Conservation (phyloP, 129 eudicot species). For the Flaveria bidentis region DNA sequence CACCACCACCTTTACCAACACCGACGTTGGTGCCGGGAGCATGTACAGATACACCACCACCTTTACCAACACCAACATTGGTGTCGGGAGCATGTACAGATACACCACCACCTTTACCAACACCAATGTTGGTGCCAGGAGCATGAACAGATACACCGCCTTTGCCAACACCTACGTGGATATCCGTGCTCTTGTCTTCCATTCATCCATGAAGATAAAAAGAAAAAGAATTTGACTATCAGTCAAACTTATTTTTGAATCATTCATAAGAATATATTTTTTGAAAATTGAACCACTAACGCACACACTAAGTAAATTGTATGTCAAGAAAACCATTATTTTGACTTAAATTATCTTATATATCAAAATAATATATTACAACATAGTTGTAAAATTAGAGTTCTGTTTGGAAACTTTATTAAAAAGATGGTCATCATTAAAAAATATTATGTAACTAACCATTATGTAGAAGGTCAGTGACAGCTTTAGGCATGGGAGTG, state of each 20-base stretch:
- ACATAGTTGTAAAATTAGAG: not conserved
- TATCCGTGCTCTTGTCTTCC: slow-evolving; percentile 50
- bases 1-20: slow-evolving; percentile 41
- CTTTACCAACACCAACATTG: slow-evolving; percentile 38
- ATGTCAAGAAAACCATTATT: slow-evolving; percentile 4
- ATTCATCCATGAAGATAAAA: slow-evolving; percentile 30
- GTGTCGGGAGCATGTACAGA: slow-evolving; percentile 33
- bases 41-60: slow-evolving; percentile 42
- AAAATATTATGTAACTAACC: slow-evolving; percentile 5
- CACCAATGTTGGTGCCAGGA: slow-evolving; percentile 34
- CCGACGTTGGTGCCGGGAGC: slow-evolving; percentile 27
- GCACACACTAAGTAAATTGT: not conserved
- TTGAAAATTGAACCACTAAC: too few relatives aligned
- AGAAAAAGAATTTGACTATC: not conserved
- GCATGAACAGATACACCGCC: slow-evolving; percentile 38
- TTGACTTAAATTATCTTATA: not conserved
- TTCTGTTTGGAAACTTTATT: not conserved
- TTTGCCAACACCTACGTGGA: slow-evolving; percentile 35
- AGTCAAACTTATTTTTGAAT: not conserved
- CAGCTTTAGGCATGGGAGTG: slow-evolving; percentile 65
- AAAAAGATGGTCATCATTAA: not conserved
- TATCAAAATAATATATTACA: not conserved
- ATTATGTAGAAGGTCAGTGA: slow-evolving; percentile 43
- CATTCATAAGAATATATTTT: not conserved
- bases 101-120: slow-evolving; percentile 30